Evolutionary conservation across 2,329 filamentous ascomycete species (phyloP).

Genomic region (Pseudogymnoascus destructans): DNA sequence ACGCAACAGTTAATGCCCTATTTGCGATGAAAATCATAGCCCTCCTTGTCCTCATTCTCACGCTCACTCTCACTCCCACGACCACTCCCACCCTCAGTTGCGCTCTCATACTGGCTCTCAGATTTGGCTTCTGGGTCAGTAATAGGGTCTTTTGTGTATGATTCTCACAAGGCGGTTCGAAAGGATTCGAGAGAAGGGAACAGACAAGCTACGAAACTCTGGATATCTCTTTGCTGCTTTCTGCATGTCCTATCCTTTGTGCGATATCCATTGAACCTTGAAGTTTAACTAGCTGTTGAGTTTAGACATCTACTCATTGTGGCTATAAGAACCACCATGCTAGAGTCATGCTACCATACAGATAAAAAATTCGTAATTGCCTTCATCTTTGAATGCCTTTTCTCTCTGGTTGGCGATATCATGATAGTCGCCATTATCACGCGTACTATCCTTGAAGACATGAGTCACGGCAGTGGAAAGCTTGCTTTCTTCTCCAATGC

Average conservation of each 20-base stretch:
- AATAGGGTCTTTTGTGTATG: slow-evolving; percentile 2
- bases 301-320: background rate
- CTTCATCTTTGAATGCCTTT: background rate
- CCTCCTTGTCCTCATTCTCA: background rate
- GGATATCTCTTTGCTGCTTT: background rate
- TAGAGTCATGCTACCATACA: background rate
- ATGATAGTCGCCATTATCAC: slow-evolving; percentile 3
- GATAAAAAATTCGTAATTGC: background rate
- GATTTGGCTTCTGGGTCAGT: too few relatives aligned
- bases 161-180: background rate
- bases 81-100: too few relatives aligned
- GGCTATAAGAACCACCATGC: background rate
- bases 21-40: background rate
- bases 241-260: background rate
- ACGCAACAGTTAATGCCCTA: background rate
- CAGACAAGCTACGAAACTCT: background rate
- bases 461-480: background rate
- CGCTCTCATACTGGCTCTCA: too few relatives aligned
- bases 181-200: slow-evolving; percentile 4
- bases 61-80: too few relatives aligned
- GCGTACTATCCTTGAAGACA: background rate
- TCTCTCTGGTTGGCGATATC: background rate
- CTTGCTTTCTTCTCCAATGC: background rate
- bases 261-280: background rate
- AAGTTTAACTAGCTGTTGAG: background rate